Percentiles rank a stretch among this genome's conserved stretches.
Conservation (phyloP, 805 yeast genomes). For the Metschnikowia dekortorum region DNA sequence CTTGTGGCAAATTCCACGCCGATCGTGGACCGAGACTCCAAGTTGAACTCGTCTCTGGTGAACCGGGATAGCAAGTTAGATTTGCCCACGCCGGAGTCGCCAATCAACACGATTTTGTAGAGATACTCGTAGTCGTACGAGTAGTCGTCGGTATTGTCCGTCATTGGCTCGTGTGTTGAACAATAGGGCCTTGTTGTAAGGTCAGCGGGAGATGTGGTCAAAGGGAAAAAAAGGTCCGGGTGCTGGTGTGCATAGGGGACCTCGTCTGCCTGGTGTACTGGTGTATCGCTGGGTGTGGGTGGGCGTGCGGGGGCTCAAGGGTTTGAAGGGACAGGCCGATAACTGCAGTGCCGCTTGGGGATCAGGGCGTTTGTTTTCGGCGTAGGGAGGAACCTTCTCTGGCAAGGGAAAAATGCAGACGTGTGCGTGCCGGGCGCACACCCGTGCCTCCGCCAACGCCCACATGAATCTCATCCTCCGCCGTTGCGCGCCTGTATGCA, state of each 20-base stretch:
- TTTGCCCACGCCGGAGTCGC: constrained; percentile 97
- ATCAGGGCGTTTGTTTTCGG: background rate
- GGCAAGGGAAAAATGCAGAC: background rate
- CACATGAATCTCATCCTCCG: background rate
- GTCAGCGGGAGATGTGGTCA: background rate
- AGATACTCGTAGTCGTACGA: constrained; percentile 80
- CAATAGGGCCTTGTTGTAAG: background rate
- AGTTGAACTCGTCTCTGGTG: constrained; percentile 92
- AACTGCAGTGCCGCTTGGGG: background rate
- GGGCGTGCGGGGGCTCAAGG: background rate
- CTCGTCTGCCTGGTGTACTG: background rate
- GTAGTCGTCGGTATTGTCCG: constrained; percentile 42
- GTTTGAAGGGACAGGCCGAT: background rate
- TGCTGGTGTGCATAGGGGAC: background rate
- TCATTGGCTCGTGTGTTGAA: constrained; percentile 7
- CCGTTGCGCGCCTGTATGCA: background rate
- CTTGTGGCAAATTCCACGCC: constrained; percentile 98
- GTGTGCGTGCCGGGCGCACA: background rate
- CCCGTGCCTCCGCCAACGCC: constrained; percentile 2
- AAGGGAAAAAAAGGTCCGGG: background rate
- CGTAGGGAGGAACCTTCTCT: background rate
- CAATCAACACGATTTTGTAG: constrained; percentile 89
- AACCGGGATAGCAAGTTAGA: constrained; percentile 90
- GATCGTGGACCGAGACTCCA: constrained; percentile 90
- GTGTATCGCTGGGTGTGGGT: background rate